phyloP scores from a whole-genome alignment of 2,329 filamentous ascomycete genomes.

The Fulvia fulva region DNA sequence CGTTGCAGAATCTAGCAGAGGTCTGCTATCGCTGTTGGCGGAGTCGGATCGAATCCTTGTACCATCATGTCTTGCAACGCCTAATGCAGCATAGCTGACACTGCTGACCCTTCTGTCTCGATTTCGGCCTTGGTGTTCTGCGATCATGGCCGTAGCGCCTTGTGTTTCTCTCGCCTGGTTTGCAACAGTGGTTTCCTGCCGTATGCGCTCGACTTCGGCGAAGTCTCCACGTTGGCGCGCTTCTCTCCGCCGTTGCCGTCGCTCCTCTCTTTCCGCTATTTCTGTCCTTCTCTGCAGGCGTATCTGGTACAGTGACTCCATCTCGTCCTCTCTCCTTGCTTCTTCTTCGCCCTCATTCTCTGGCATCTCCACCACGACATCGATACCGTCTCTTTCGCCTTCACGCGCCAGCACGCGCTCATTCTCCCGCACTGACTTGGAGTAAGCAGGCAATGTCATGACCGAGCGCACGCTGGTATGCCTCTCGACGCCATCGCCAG shows the following conservation, averaged over 20 bases:
- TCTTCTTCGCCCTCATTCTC: constrained; percentile 77
- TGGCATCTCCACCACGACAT: constrained; percentile 82
- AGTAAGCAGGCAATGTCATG: constrained; percentile 87
- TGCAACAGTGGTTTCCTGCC: constrained; percentile 53
- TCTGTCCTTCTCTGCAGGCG: constrained; percentile 72
- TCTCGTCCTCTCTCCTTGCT: constrained; percentile 74
- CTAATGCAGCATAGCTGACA: constrained; percentile 72
- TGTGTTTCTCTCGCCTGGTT: constrained; percentile 38
- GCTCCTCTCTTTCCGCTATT: constrained; percentile 70
- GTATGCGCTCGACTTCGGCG: constrained; percentile 63
- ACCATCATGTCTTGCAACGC: constrained; percentile 72
- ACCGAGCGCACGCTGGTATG: constrained; percentile 87
- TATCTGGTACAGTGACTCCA: constrained; percentile 90
- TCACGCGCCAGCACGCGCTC: constrained; percentile 84
- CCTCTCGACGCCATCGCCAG: constrained; percentile 59
- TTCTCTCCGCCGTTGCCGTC: constrained; percentile 65
- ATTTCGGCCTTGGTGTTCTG: constrained; percentile 52
- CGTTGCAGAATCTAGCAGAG: constrained; percentile 67
- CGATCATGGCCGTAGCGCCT: constrained; percentile 46
- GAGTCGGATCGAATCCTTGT: constrained; percentile 67
- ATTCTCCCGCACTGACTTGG: constrained; percentile 64
- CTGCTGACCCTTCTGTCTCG: constrained; percentile 67
- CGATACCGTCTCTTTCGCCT: constrained; percentile 87
- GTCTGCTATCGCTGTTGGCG: constrained; percentile 66
- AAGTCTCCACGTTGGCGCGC: constrained; percentile 68